Conservation (phyloP, 331 rosid genomes). For the Erythrophleum ivorense region DNA sequence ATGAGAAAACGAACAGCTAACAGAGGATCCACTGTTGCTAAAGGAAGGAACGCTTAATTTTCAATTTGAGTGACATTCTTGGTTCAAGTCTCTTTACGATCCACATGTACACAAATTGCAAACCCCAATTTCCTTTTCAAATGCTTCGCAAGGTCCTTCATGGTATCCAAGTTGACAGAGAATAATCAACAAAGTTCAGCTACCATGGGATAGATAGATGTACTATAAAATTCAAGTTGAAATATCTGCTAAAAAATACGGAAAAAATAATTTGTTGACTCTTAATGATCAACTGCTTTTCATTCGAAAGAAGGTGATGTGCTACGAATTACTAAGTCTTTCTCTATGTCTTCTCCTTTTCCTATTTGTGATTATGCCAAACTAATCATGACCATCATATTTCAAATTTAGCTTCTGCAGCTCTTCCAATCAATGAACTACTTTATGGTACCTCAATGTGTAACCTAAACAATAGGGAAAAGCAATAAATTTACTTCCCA, state of each 20-base stretch:
- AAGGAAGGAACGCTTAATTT: not conserved
- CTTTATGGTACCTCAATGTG: not conserved
- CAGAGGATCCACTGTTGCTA: not conserved
- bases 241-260: not conserved
- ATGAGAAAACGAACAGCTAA: not conserved
- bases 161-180: not conserved
- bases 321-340: not conserved
- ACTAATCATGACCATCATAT: not conserved
- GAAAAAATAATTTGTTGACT: not conserved
- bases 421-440: conserved; percentile 24
- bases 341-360: not conserved
- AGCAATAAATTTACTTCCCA: not conserved
- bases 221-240: not conserved
- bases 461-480: not conserved
- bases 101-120: not conserved
- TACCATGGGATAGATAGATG: not conserved
- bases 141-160: not conserved
- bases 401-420: conserved; percentile 4
- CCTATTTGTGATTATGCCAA: not conserved
- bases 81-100: not conserved
- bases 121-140: conserved; percentile 7
- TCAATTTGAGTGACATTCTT: not conserved
- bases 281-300: not conserved
- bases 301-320: conserved; percentile 17
- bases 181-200: conserved; percentile 11